Percentiles rank a stretch among this genome's conserved stretches.
Conservation (phyloP, 768 basidiomycete genomes). For the Hemileccinum impolitum region DNA sequence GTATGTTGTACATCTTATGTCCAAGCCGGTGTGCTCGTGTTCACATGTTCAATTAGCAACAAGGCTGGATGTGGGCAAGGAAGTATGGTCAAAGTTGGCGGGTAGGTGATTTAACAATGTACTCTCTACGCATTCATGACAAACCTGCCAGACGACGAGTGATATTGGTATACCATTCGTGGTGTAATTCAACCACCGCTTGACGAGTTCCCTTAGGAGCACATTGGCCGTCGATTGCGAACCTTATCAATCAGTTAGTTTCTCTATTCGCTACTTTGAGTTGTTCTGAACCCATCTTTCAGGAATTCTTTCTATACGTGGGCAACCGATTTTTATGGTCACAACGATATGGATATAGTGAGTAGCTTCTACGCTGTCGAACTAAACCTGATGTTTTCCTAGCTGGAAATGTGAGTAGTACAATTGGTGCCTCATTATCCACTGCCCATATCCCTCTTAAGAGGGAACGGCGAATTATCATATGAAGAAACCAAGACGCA, state of each 20-base stretch:
- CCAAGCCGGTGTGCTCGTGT: background rate
- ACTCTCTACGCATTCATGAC: background rate
- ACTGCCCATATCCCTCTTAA: slow-evolving; percentile 18
- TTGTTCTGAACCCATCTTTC: background rate
- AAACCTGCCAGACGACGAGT: slow-evolving; percentile 40
- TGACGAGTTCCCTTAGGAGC: slow-evolving; percentile 31
- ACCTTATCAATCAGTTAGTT: slow-evolving; percentile 53
- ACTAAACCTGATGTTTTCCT: slow-evolving; percentile 1
- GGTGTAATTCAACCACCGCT: background rate
- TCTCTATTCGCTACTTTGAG: background rate
- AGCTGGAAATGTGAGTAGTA: slow-evolving; percentile 53
- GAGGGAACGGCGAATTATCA: slow-evolving; percentile 60
- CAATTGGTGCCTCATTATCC: background rate
- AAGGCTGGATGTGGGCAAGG: slow-evolving; percentile 64
- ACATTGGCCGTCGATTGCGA: slow-evolving; percentile 48
- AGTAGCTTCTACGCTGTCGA: slow-evolving; percentile 12
- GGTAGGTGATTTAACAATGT: slow-evolving; percentile 33
- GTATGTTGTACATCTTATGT: slow-evolving; percentile 33
- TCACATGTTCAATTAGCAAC: slow-evolving; percentile 38
- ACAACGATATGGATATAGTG: slow-evolving; percentile 69
- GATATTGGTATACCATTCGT: slow-evolving; percentile 40
- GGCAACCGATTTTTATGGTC: slow-evolving; percentile 65
- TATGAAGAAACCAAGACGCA: slow-evolving; percentile 66
- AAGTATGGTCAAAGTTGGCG: slow-evolving; percentile 64
- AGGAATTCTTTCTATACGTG: slow-evolving; percentile 65